Evolutionary conservation across 225 moss, liverwort and hornwort genomes (phyloP).

Genomic region (Polytrichum commune): DNA sequence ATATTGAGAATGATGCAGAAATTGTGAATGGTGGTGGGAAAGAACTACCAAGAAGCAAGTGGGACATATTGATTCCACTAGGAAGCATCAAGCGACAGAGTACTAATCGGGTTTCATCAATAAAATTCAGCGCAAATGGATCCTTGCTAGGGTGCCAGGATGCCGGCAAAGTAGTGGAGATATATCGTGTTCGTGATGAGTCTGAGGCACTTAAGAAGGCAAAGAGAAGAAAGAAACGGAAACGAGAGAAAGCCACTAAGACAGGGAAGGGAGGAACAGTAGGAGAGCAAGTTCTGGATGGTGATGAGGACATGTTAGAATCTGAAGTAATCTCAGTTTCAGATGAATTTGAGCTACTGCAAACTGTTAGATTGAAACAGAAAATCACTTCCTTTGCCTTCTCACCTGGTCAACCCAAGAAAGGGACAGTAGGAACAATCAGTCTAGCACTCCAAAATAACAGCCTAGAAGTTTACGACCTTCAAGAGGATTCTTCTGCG

Average conservation of each 20-base stretch:
- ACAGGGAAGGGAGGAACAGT: constrained; percentile 32
- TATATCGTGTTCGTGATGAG: constrained; percentile 68
- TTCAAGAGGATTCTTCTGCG: constrained; percentile 57
- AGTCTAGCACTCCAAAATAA: constrained; percentile 80
- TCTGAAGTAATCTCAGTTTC: constrained; percentile 55
- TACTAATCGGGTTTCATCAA: constrained; percentile 67
- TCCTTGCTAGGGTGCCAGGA: constrained; percentile 84
- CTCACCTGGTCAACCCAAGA: constrained; percentile 67
- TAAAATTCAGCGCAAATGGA: constrained; percentile 73
- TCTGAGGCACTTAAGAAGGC: constrained; percentile 76
- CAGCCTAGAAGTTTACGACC: constrained; percentile 76
- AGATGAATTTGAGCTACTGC: constrained; percentile 73
- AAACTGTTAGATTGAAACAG: constrained; percentile 73
- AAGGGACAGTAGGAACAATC: constrained; percentile 65
- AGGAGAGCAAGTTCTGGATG: constrained; percentile 17
- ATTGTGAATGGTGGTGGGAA: constrained; percentile 19
- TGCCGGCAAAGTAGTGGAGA: constrained; percentile 85
- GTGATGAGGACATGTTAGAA: constrained; percentile 25
- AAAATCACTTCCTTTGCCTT: constrained; percentile 88
- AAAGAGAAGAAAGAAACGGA: constrained; percentile 83
- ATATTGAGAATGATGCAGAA: constrained; percentile 27
- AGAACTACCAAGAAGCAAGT: constrained; percentile 51
- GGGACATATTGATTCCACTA: constrained; percentile 69
- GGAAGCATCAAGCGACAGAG: constrained; percentile 77
- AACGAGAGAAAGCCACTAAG: constrained; percentile 68